Base-by-base conservation (phyloP, 2,329 filamentous ascomycete species). In the Trematosphaeria pertusa region DNA sequence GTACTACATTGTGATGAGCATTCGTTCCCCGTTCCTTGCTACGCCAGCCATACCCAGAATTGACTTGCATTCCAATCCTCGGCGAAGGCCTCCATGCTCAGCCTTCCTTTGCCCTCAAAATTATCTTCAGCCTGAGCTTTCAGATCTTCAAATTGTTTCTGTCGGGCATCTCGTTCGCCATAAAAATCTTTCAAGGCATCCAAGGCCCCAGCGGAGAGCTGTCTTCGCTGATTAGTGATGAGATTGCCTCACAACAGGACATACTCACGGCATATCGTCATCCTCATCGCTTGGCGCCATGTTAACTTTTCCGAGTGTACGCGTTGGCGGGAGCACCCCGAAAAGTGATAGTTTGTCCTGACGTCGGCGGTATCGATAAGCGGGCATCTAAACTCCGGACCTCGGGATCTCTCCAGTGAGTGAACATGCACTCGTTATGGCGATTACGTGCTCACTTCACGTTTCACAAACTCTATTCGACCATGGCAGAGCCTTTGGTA, bases 31-130 rank as follows among this genome's bases (percentile, higher is more conserved):
- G 32, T 37, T 28, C 37, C 17, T 32, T 34, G 8, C 32, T 22
- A 22, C 24, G 17, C 65, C 6, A 15, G 11, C 17, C 78, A 30
- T 76, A 89, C 86, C 89, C 89, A 94, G 64, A 94, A 94, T 72
- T 93, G 89, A 52, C 83, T 87, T 62, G 87, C 82, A 64, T 92
- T 89, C 89, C 89, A 94, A 70, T 93, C 87, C 71, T 93, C 89
- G 1, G 79, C 78, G 61, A 93, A 94, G 1, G 81, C 76, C 21
- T 88, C 83, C 82, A 93, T 93, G 31, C 73, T 80, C 24, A 83
- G 58, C 35, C 71, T 71, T 17, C 69, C 66, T 9, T 74, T 71
- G 17, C 69, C 66, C 9, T 74, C 69, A 48, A 78, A 77, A 11
- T 80, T 76, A 36, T 80, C 74, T 63, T 88, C 86, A 1, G 85